Percentiles rank a stretch among this genome's conserved stretches.
These are phyloP conservation scores for Brassica nigra DNA, from an alignment of 345 rosid genomes.

Conservation along the genomic window DNA sequence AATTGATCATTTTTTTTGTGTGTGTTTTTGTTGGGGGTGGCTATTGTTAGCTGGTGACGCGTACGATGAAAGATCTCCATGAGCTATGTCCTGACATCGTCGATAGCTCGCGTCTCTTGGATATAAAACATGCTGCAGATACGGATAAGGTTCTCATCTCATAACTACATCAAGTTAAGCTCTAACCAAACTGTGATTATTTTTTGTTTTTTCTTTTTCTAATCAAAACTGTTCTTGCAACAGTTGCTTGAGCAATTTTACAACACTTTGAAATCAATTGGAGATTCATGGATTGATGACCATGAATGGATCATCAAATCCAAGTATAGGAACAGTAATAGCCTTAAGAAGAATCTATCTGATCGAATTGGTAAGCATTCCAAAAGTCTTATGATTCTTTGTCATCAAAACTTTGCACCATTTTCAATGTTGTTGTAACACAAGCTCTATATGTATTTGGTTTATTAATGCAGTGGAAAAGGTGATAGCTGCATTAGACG, in stretches of 20 bases:
- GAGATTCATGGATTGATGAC: conserved; percentile 66
- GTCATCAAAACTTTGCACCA: not conserved
- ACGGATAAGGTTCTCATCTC: conserved; percentile 50
- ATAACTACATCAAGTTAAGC: not conserved
- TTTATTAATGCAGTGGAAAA: conserved; percentile 50
- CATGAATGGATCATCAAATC: conserved; percentile 54
- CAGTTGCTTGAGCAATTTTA: conserved; percentile 59
- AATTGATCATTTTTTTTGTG: not conserved
- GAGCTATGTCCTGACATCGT: conserved; percentile 60
- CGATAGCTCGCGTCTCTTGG: conserved; percentile 40
- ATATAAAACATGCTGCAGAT: conserved; percentile 47
- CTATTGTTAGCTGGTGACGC: conserved; percentile 51
- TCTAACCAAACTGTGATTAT: not conserved
- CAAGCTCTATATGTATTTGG: not conserved
- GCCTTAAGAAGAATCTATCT: conserved; percentile 38
- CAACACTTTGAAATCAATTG: conserved; percentile 55
- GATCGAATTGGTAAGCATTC: conserved; percentile 49
- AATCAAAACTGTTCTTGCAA: conserved; percentile 1
- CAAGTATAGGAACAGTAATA: conserved; percentile 35
- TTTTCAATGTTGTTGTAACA: not conserved
- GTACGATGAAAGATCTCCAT: conserved; percentile 69
- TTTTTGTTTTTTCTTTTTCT: not conserved
- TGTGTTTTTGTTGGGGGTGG: not conserved
- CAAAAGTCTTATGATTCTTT: not conserved
- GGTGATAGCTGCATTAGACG: conserved; percentile 56